phyloP scores from a whole-genome alignment of 306 rosid species.

The Rosa lucieae region DNA sequence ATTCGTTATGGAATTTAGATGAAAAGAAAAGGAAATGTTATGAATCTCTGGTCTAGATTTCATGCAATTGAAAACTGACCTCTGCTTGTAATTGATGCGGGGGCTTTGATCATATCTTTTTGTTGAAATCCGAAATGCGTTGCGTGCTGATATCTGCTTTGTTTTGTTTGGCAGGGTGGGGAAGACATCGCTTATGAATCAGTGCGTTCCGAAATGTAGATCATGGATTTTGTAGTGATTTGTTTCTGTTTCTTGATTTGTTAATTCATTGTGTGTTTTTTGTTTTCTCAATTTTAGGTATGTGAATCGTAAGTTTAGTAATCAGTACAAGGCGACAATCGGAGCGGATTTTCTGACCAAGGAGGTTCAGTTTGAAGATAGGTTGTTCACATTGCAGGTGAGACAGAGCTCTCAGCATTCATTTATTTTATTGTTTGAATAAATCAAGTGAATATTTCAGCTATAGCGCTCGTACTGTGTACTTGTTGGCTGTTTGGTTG shows the following conservation, averaged over 20 bases:
- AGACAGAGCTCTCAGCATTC: constrained; percentile 34
- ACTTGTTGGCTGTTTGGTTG: neutral
- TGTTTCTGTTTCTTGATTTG: neutral
- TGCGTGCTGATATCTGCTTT: neutral
- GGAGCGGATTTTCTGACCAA: constrained; percentile 99
- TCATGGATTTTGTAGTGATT: constrained; percentile 23
- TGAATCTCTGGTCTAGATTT: neutral
- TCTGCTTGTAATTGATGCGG: neutral
- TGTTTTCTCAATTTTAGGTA: constrained; percentile 47
- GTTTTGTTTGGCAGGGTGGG: constrained; percentile 77
- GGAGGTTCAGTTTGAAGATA: constrained; percentile 98
- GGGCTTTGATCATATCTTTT: too few relatives aligned
- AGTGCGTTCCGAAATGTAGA: constrained; percentile 49
- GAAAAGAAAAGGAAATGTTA: neutral
- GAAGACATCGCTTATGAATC: constrained; percentile 97
- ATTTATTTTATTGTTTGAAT: neutral
- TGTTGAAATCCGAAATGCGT: neutral
- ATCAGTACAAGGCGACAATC: constrained; percentile 98
- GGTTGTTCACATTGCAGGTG: constrained; percentile 98
- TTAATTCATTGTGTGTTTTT: constrained; percentile 17
- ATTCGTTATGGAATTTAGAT: constrained; percentile 10
- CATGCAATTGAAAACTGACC: neutral
- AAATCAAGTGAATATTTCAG: neutral
- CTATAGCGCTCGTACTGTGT: neutral
- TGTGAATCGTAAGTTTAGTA: constrained; percentile 96